These are phyloP conservation scores for Caloboletus firmus DNA, from an alignment of 1,284 basidiomycete genomes.

Conservation along the genomic window DNA sequence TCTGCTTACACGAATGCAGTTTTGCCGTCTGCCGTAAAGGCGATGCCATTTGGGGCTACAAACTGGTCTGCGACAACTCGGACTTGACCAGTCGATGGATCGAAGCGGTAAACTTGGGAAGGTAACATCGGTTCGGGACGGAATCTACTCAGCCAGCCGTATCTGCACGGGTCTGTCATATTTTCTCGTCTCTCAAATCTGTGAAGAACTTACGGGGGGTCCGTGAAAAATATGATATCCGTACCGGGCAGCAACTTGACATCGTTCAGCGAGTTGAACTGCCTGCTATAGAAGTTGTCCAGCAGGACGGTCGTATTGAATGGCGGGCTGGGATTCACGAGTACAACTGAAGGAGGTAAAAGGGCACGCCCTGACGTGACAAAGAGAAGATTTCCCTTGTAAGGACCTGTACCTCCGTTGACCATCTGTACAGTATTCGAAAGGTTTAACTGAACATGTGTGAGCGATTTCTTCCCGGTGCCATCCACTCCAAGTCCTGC, in stretches of 20 bases:
- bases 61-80: no score
- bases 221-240: constrained; percentile 66
- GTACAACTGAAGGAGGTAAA: constrained; percentile 60
- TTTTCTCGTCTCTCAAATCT: neutral
- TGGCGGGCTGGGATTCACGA: constrained; percentile 64
- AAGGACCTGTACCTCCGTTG: constrained; percentile 74
- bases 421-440: constrained; percentile 61
- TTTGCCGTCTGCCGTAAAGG: constrained; percentile 64
- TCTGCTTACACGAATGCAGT: constrained; percentile 63
- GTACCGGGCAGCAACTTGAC: constrained; percentile 69
- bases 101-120: constrained; percentile 72
- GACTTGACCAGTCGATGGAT: constrained; percentile 61
- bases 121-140: constrained; percentile 63
- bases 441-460: constrained; percentile 43
- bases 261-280: constrained; percentile 84
- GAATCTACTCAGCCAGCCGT: constrained; percentile 66
- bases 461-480: neutral
- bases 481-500: constrained; percentile 14
- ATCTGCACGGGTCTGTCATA: constrained; percentile 39
- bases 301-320: constrained; percentile 64
- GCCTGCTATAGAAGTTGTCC: constrained; percentile 73
- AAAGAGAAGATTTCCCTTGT: constrained; percentile 61
- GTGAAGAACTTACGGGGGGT: constrained; percentile 50
- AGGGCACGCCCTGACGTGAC: constrained; percentile 66
- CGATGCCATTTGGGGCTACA: constrained; percentile 62